Percentiles rank a stretch among this genome's conserved stretches.
Evolutionary conservation across 2,329 filamentous ascomycete genomes (phyloP).

Genomic region (Xylaria polymorpha): DNA sequence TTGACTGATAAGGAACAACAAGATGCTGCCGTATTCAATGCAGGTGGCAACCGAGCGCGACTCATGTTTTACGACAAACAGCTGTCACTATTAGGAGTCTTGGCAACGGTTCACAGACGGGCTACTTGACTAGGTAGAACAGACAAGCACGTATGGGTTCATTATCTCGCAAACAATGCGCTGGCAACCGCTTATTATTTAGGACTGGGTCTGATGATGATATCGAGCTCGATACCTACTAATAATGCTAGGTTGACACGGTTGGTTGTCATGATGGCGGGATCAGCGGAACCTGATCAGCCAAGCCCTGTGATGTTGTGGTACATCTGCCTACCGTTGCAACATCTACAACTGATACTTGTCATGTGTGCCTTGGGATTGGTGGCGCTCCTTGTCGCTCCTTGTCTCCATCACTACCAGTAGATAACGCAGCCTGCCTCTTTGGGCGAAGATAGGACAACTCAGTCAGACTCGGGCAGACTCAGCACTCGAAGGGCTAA

Average conservation of each 20-base stretch:
- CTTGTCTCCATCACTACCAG: background rate
- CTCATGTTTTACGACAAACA: constrained; percentile 20
- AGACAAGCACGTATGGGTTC: background rate
- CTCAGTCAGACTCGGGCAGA: background rate
- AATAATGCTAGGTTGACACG: background rate
- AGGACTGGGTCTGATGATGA: constrained; percentile 23
- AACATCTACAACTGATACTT: constrained; percentile 24
- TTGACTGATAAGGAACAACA: constrained; percentile 3
- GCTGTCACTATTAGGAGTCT: background rate
- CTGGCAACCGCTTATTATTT: constrained; percentile 24
- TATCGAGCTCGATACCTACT: constrained; percentile 12
- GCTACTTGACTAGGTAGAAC: constrained; percentile 8
- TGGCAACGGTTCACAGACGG: background rate
- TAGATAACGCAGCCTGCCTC: constrained; percentile 38
- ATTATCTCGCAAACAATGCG: constrained; percentile 23
- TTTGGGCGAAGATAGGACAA: constrained; percentile 27
- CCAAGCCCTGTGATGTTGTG: constrained; percentile 25
- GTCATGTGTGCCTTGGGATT: constrained; percentile 32
- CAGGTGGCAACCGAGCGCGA: constrained; percentile 21
- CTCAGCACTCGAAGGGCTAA: background rate
- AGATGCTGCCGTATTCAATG: background rate
- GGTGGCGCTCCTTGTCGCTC: constrained; percentile 23
- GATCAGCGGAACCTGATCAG: constrained; percentile 33
- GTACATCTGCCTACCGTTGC: constrained; percentile 25
- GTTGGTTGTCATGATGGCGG: constrained; percentile 12